Base-by-base conservation (phyloP, 257 asterid genomes). In the Solanum commersonii region DNA sequence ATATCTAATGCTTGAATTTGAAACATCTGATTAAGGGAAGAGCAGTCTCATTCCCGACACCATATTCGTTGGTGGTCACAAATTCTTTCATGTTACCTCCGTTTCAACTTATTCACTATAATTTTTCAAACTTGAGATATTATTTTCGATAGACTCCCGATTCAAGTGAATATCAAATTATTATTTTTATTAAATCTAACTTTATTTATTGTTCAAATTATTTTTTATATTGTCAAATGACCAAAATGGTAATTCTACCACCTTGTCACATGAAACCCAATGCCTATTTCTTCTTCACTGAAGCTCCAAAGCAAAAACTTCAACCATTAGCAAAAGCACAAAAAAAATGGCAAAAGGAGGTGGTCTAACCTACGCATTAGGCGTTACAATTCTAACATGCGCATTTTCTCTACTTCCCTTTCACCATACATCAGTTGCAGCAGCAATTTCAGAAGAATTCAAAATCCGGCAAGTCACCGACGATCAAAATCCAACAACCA, bases 381-480 rank as follows among this genome's bases (percentile, higher is more conserved):
- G 78, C 63, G 74, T 89, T 79, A 81, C 91, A 3, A 84, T 93
- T 84, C 84, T 96, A 91, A 92, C 93, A 85, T 95, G 94, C 93
- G 91, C 94, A 87, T 74, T 85, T 63, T 6, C 83, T 6, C 37
- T 86, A 73, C 60, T 85, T 25, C 10, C 72, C 5, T 5, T 81
- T 37, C 85, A 81, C n/a, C 68, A 16, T 9, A 20, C 40, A 14
- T 2, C 4, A 49, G 63, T 8, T 0, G n/a, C 37, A 49, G 38
- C 18, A 79, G 34, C 63, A 27, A 9, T 79, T 16, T 67, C 65
- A 44, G 86, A 91, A 27, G 94, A 92, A 78, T 88, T 87, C 8
- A 91, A 86, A 42, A 95, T 96, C 91, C 92, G 92, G 90, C 96
- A 95, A 88, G 98, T 96, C 35, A 96, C 96, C 70, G 98, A 92